Percentiles rank a stretch among this genome's conserved stretches.
Conservation (phyloP, 345 rosid genomes). For the Schrenkiella parvula region DNA sequence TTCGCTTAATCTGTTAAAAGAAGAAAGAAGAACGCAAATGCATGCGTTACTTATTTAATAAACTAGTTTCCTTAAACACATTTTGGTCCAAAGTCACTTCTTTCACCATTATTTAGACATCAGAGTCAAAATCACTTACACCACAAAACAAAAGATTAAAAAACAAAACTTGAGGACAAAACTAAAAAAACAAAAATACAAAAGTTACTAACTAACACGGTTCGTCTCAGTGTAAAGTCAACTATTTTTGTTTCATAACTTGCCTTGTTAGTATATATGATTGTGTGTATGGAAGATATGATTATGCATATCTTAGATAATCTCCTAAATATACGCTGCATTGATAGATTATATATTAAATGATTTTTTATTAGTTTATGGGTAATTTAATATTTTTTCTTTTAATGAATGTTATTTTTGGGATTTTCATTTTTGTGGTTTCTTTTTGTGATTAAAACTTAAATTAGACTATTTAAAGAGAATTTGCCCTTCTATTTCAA, state of each 20-base stretch:
- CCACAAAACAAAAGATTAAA: neutral
- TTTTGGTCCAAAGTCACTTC: slow-evolving; percentile 13
- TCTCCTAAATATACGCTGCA: too few relatives aligned
- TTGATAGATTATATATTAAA: too few relatives aligned
- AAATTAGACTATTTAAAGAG: too few relatives aligned
- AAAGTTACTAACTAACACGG: neutral
- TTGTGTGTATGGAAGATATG: too few relatives aligned
- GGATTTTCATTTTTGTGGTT: too few relatives aligned
- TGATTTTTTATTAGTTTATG: too few relatives aligned
- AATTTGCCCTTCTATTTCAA: too few relatives aligned
- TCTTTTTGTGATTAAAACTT: too few relatives aligned
- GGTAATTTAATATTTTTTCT: too few relatives aligned
- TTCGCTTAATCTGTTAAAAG: neutral
- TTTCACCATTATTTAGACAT: neutral
- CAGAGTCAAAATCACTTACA: neutral
- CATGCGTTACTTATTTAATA: neutral
- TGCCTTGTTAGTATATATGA: too few relatives aligned
- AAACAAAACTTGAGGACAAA: neutral
- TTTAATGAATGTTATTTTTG: too few relatives aligned
- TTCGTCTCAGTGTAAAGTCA: neutral
- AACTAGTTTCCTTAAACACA: neutral
- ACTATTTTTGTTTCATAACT: neutral
- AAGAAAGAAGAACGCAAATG: neutral
- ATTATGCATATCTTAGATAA: too few relatives aligned
- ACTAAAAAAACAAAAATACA: neutral